Evolutionary conservation across 306 rosid genomes (phyloP), one percentile per base, ranked within the genome.

Genomic region (Pyrus betulifolia): DNA sequence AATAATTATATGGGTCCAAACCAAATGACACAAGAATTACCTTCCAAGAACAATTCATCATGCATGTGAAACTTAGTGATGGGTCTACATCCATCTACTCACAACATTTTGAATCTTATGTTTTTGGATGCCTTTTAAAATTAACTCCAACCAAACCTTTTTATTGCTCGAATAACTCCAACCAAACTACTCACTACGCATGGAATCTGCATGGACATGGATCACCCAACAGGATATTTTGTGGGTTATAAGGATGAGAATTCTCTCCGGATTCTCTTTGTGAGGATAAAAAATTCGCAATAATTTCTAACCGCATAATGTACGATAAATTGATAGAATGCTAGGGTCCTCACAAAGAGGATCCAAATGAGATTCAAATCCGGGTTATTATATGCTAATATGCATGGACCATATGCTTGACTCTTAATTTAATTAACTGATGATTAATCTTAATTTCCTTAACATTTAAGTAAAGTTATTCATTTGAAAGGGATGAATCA

Each of bases 271-370:
- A 35, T 38, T 38, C 0, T 38, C 2, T 38, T 38, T 38, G 9
- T 38, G 0, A 38, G 10, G 2, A 38, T 38, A 7, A 38, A 38
- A 35, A 6, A 7, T 7, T 38, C 0, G 1, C 10, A 38, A 7
- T 38, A 0, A 38, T 38, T 38, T 38, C 0, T 38, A 38, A 0
- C 0, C 0, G 9, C 0, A 38, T 0, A 38, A 38, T 38, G 0
- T 38, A 38, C 9, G 0, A 38, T 38, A 38, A 38, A 38, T 0
- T 2, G 10, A 38, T 38, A 7, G 0, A 38, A 38, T 35, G 40
- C 6, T 31, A 33, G 3, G 8, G 6, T 33, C 8, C 40, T 35
- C 2, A 35, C 7, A 33, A 33, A 33, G 6, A 33, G 8, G 0
- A 33, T 5, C 8, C 8, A 6, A 0, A 33, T 33, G 8, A 33